phyloP scores from a whole-genome alignment of 257 asterid species.

The Anisodus tanguticus region DNA sequence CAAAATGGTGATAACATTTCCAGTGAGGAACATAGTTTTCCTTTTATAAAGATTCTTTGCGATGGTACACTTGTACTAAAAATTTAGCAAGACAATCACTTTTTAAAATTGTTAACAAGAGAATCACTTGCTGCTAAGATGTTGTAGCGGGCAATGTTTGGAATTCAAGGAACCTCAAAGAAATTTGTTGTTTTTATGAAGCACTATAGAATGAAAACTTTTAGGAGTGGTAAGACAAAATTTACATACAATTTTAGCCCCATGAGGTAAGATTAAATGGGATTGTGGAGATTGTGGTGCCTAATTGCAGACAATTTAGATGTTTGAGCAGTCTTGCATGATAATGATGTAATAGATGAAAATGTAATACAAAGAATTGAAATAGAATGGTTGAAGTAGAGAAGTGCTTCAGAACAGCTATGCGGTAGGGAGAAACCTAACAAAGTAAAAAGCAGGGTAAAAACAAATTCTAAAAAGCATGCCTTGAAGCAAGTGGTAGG shows the following conservation, averaged over 20 bases:
- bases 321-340: background rate
- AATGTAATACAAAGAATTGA: background rate
- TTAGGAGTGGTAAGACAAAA: too few relatives aligned
- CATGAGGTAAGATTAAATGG: too few relatives aligned
- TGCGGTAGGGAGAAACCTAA: background rate
- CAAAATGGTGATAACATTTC: background rate
- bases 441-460: background rate
- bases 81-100: too few relatives aligned
- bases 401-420: background rate
- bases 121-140: too few relatives aligned
- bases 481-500: background rate
- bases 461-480: background rate
- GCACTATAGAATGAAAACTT: too few relatives aligned
- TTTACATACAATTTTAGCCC: too few relatives aligned
- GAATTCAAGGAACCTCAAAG: too few relatives aligned
- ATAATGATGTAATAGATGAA: background rate
- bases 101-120: too few relatives aligned
- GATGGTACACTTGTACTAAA: background rate
- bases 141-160: too few relatives aligned
- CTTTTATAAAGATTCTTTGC: background rate
- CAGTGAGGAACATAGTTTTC: background rate
- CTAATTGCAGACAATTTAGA: background rate
- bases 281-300: background rate
- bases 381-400: background rate
- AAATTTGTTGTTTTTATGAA: too few relatives aligned